Conservation (phyloP, 1,284 basidiomycete genomes). For the Malassezia furfur region DNA sequence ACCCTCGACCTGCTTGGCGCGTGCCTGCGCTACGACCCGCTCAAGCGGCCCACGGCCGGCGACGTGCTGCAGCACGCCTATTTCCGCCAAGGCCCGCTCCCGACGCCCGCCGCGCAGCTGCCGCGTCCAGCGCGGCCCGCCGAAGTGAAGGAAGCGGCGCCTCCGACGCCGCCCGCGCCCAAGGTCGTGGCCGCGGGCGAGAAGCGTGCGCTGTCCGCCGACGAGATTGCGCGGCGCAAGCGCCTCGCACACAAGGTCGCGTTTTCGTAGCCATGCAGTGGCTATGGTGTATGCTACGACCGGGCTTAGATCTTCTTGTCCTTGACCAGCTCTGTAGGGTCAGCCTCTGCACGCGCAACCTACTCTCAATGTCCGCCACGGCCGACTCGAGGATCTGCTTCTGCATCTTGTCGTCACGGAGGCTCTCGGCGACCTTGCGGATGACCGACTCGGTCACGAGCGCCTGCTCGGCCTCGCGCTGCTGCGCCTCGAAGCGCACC, state of each 20-base stretch:
- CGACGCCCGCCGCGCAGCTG: conserved; percentile 31
- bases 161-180: conserved; percentile 3
- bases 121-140: conserved; percentile 26
- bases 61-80: conserved; percentile 39
- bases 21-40: conserved; percentile 76
- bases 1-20: conserved; percentile 72
- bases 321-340: conserved; percentile 36
- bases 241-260: conserved; percentile 24
- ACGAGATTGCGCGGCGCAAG: conserved; percentile 36
- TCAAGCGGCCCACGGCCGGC: conserved; percentile 65
- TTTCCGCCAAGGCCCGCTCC: conserved; percentile 30
- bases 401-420: conserved; percentile 86
- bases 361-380: conserved; percentile 83
- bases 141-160: conserved; percentile 9
- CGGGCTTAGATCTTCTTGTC: conserved; percentile 42
- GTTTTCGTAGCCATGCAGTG: conserved; percentile 7
- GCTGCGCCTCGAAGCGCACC: conserved; percentile 93
- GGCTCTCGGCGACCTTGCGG: conserved; percentile 68
- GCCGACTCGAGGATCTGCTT: conserved; percentile 78
- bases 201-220: conserved; percentile 22
- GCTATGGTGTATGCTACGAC: not conserved
- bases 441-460: conserved; percentile 80
- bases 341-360: conserved; percentile 49
- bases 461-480: conserved; percentile 89
- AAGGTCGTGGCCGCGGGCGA: conserved; percentile 15